Evolutionary conservation across 2,329 filamentous ascomycete species (phyloP), one percentile per base, ranked within the genome.

Genomic region (Periglandula ipomoeae): DNA sequence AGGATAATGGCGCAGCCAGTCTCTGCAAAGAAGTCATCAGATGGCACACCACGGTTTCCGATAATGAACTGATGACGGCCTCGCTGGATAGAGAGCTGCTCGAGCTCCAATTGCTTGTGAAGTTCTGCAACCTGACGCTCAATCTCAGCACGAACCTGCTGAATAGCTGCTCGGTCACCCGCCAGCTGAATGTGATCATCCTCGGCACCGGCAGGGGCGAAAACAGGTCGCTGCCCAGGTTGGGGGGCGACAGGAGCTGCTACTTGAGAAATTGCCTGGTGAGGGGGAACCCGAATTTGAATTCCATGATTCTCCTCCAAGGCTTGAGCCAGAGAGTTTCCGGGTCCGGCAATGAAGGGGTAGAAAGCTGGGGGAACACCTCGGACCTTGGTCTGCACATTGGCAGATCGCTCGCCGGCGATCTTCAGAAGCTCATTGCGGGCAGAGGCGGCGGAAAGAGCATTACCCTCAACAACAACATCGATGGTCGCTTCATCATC

Each of bases 61-160:
- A 95, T 83, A 61, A 98, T 93, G 72, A 96, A 97, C 65, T 95
- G 90, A 65, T 97, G 93, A 46, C 89, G 83, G 44, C 88, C 89
- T 53, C 85, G 84, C 65, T 91, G 86, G 57, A 97, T 88, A 5
- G 85, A 79, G 38, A 89, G 73, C 65, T 94, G 84, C 57, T 93
- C 82, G 44, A 93, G 73, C 38, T 84, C 80, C 44, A 97, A 73
- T 62, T 87, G 81, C 51, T 81, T 79, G 56, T 84, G 82, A 20
- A 98, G 78, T 61, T 91, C 78, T 52, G 84, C 79, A 6, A 83
- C 88, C 50, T 84, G 79, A 44, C 82, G 81, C 67, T 96, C 89
- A 55, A 97, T 85, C 59, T 87, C 82, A 39, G 84, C 81, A 50
- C 85, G 85, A 23, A 84, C 87, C 58, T 86, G 81, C 63, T 90